phyloP scores from a whole-genome alignment of 2,329 filamentous ascomycete genomes.

The Penicillium expansum region DNA sequence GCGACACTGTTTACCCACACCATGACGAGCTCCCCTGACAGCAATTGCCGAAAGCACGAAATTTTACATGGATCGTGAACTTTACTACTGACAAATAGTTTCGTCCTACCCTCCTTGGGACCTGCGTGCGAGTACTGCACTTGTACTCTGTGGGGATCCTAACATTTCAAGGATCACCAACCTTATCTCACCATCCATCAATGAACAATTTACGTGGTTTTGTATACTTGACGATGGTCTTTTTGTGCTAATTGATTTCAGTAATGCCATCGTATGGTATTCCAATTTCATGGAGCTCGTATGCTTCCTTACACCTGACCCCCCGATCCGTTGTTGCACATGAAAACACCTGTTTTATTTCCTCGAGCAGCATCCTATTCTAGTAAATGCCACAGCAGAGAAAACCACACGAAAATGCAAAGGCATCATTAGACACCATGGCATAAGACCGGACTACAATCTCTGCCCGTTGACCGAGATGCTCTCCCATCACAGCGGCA shows the following conservation, averaged over 20 bases:
- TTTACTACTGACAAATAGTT: constrained; percentile 10
- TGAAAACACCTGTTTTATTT: neutral
- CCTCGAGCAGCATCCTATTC: neutral
- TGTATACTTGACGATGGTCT: neutral
- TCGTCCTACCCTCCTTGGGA: constrained; percentile 12
- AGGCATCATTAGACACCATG: neutral
- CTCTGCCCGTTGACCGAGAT: neutral
- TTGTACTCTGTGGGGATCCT: neutral
- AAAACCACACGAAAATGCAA: neutral
- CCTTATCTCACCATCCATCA: neutral
- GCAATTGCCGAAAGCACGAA: neutral
- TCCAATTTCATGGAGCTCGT: neutral
- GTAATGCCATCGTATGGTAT: constrained; percentile 9
- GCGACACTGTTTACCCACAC: neutral
- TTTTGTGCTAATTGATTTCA: neutral
- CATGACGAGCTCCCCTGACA: neutral
- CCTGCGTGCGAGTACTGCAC: neutral
- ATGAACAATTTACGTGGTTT: neutral
- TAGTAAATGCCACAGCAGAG: neutral
- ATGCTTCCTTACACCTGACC: neutral
- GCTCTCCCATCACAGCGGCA: neutral
- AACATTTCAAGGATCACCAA: neutral
- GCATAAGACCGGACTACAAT: neutral
- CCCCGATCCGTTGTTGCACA: neutral
- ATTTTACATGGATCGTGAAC: constrained; percentile 17